Conservation (phyloP, 2,329 filamentous ascomycete species). For the Rosellinia necatrix region DNA sequence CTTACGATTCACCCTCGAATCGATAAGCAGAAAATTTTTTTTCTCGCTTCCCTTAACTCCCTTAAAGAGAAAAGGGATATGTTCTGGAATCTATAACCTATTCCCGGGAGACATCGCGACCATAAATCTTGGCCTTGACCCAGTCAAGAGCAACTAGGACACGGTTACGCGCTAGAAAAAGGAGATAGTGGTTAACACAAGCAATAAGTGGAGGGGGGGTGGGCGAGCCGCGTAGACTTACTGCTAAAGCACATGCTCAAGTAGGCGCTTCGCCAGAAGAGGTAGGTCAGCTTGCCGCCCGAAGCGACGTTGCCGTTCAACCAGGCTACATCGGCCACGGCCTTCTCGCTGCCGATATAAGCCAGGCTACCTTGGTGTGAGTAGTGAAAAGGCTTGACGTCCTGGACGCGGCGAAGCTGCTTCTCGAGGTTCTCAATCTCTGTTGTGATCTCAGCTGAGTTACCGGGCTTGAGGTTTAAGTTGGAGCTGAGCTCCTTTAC, state of each 20-base stretch:
- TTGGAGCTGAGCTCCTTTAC: constrained; percentile 70
- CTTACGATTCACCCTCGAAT: background rate
- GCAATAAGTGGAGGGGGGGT: background rate
- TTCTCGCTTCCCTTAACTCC: background rate
- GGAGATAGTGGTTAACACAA: constrained; percentile 32
- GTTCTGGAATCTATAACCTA: constrained; percentile 45
- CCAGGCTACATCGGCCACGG: constrained; percentile 96
- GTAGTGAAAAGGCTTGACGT: constrained; percentile 97
- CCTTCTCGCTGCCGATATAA: constrained; percentile 98
- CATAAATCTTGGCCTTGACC: constrained; percentile 96
- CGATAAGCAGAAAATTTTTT: background rate
- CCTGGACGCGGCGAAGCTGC: constrained; percentile 85
- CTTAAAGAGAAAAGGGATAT: background rate
- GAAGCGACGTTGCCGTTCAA: constrained; percentile 94
- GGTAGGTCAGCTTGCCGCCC: constrained; percentile 91
- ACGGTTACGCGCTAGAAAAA: constrained; percentile 81
- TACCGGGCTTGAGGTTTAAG: constrained; percentile 64
- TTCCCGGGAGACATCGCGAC: constrained; percentile 89
- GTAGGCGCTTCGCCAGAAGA: constrained; percentile 98
- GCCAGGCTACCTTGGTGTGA: constrained; percentile 95
- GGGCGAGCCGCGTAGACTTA: constrained; percentile 68
- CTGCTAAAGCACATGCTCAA: constrained; percentile 99
- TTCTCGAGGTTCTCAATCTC: constrained; percentile 88
- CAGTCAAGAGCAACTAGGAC: constrained; percentile 92
- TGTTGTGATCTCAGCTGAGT: constrained; percentile 68